phyloP scores from a whole-genome alignment of 2,329 filamentous ascomycete species.

The Aspergillus candidus region DNA sequence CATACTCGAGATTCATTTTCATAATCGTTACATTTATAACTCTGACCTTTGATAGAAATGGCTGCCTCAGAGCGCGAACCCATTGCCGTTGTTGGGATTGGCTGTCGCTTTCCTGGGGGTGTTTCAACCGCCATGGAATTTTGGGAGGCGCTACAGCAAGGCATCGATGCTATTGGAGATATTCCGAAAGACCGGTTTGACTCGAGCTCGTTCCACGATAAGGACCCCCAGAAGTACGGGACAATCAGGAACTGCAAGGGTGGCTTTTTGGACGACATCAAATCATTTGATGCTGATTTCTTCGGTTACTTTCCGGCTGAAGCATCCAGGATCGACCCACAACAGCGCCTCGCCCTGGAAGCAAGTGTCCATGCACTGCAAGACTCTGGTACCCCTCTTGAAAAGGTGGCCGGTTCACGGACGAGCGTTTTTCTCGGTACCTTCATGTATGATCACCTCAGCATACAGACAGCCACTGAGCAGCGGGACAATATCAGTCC shows the following conservation, averaged over 20 bases:
- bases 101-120: background rate
- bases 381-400: background rate
- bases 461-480: too few species aligned
- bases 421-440: background rate
- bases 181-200: background rate
- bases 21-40: too few species aligned
- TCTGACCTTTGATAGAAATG: too few species aligned
- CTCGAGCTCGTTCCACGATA: background rate
- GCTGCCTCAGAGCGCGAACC: too few species aligned
- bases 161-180: background rate
- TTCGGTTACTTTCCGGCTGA: background rate
- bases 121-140: background rate
- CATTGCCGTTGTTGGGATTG: conserved; percentile 1
- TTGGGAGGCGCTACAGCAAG: background rate
- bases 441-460: background rate
- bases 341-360: background rate
- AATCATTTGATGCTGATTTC: background rate
- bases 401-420: background rate
- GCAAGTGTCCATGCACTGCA: background rate
- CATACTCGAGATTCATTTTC: too few species aligned
- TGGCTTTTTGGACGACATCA: background rate
- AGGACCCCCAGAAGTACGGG: background rate
- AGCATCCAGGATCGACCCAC: background rate
- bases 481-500: too few species aligned
- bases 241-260: background rate